phyloP scores from a whole-genome alignment of 2,329 filamentous ascomycete species.

The Endoconidiophora laricicola region DNA sequence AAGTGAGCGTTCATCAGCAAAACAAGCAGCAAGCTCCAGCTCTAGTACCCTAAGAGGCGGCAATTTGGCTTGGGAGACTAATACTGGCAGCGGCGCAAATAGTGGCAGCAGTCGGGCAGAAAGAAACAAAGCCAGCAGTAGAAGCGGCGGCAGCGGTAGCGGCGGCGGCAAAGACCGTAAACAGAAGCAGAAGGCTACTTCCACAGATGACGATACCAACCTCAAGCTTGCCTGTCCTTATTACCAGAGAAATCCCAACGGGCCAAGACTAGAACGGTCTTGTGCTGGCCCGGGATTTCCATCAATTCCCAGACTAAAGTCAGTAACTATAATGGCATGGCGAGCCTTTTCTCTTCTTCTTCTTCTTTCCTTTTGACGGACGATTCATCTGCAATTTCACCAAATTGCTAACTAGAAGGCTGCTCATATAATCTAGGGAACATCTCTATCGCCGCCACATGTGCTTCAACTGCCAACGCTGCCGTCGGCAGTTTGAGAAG shows the following conservation, averaged over 20 bases:
- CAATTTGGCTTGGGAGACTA: too few relatives aligned
- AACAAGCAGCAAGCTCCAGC: too few relatives aligned
- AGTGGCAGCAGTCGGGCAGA: too few relatives aligned
- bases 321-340: background rate
- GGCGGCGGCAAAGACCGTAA: background rate
- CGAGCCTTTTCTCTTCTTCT: background rate
- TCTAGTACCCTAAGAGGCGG: too few relatives aligned
- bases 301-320: constrained; percentile 11
- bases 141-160: background rate
- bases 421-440: background rate
- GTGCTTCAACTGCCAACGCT: constrained; percentile 5
- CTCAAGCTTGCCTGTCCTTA: constrained; percentile 11
- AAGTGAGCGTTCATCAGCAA: too few relatives aligned
- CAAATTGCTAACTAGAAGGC: too few relatives aligned
- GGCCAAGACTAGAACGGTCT: constrained; percentile 7
- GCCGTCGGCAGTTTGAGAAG: constrained; percentile 3
- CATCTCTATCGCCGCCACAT: constrained; percentile 12
- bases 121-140: background rate
- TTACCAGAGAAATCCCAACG: constrained; percentile 8
- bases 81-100: too few relatives aligned
- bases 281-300: constrained; percentile 11
- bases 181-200: background rate
- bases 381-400: too few relatives aligned
- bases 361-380: too few relatives aligned
- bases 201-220: background rate